phyloP scores from a whole-genome alignment of 805 yeast genomes.

The Blastobotrys mokoenaii region DNA sequence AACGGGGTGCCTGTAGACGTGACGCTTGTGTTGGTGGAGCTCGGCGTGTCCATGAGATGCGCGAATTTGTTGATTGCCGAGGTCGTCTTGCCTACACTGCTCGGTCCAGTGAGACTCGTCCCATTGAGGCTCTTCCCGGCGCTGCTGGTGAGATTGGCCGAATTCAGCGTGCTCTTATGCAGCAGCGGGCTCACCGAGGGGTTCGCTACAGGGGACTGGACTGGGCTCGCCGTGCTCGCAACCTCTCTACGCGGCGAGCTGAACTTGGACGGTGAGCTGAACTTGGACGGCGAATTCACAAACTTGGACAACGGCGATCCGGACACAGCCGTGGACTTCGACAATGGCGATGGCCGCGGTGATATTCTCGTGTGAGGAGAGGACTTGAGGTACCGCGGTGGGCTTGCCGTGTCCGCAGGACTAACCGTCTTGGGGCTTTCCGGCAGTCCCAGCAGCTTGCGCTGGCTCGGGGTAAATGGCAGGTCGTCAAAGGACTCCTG shows the following conservation, averaged over 20 bases:
- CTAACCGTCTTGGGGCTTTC: constrained; percentile 15
- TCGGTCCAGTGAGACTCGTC: too few species aligned
- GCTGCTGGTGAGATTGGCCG: background rate
- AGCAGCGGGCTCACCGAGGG: background rate
- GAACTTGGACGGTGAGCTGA: background rate
- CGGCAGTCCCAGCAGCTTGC: constrained; percentile 24
- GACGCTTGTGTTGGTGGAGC: background rate
- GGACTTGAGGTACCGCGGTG: constrained; percentile 18
- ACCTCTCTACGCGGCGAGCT: background rate
- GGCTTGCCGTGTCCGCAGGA: constrained; percentile 11
- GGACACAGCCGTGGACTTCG: constrained; percentile 2
- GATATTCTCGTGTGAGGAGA: constrained; percentile 17
- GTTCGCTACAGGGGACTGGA: background rate
- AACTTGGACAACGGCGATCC: constrained; percentile 1
- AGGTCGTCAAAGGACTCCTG: constrained; percentile 20
- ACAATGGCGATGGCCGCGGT: constrained; percentile 14
- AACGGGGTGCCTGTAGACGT: constrained; percentile 8
- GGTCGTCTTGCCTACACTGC: background rate
- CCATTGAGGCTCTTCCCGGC: background rate
- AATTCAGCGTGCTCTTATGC: background rate
- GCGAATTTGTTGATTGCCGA: background rate
- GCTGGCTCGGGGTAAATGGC: constrained; percentile 21
- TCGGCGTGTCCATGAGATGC: background rate
- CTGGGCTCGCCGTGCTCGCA: background rate
- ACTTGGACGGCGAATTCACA: background rate